Evolutionary conservation across 345 rosid genomes (phyloP), one percentile per base, ranked within the genome.

Genomic region (Heritiera littoralis): DNA sequence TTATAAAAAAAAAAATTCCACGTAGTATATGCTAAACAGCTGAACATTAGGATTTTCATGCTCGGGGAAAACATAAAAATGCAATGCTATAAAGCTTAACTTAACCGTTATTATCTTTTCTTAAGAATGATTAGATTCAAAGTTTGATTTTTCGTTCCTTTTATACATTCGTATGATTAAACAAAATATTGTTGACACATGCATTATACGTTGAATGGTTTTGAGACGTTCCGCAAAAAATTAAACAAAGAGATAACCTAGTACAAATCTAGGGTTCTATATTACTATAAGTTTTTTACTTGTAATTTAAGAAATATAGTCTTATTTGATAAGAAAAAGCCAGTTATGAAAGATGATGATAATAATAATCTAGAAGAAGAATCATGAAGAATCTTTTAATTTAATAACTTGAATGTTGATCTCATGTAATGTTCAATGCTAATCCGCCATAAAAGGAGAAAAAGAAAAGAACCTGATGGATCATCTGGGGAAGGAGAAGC

Each of bases 381-480:
- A 38, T 6, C 7, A 45, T 13, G 14, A 74, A 38, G 30, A 28
- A 55, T 55, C 17, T 5, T 55, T 15, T 18, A 15, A 15, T 52
- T 6, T 13, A 15, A 5, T 52, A 52, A 4, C n/a, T 15, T 54
- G 54, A 14, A 52, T 52, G 56, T 56, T 56, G 11, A 7, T 9
- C 14, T 9, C 65, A 9, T 60, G 65, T 20, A 55, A 55, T 17
- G 28, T 23, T 60, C 65, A 60, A 60, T 60, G 38, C 64, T 20
- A 23, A 59, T 59, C 1, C 64, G 9, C 9, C 2, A 38, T 2
- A 43, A 10, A 18, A 6, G 17, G 46, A n/a, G 4, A 7, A 3
- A 70, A 49, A 5, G 49, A 63, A 9, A 63, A 8, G 1, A 7
- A 85, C 85, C 87, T 83, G 81, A 73, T 45, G 67, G 46, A 64